These are phyloP conservation scores for Parietichytrium sp. DNA, from an alignment of 108 stramenopile species.

Conservation along the genomic window DNA sequence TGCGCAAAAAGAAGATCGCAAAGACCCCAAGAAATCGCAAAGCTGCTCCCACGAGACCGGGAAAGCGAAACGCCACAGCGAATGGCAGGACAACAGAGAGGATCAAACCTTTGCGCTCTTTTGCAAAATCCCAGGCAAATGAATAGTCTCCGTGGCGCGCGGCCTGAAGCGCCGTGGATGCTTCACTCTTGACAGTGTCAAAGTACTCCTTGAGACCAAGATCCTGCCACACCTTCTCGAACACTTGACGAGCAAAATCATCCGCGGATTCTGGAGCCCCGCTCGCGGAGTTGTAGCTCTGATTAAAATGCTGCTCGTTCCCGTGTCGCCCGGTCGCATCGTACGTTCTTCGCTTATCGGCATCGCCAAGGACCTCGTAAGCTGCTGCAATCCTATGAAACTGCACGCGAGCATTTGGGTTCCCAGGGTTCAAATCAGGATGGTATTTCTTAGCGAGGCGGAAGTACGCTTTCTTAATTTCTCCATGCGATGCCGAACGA, in stretches of 20 bases:
- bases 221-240: constrained; percentile 32
- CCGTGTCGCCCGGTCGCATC: constrained; percentile 36
- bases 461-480: constrained; percentile 50
- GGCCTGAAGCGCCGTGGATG: not conserved
- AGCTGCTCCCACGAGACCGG: not conserved
- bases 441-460: constrained; percentile 40
- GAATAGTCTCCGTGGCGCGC: constrained; percentile 8
- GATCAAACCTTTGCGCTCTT: constrained; percentile 27
- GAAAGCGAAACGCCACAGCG: not conserved
- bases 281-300: not conserved
- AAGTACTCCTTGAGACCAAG: not conserved
- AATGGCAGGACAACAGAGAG: constrained; percentile 4
- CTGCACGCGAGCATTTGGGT: constrained; percentile 17
- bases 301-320: constrained; percentile 2
- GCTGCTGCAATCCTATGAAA: constrained; percentile 44
- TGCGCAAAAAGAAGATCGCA: constrained; percentile 2
- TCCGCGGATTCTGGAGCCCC: not conserved
- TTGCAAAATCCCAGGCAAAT: constrained; percentile 29
- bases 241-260: constrained; percentile 21
- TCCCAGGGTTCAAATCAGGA: constrained; percentile 44
- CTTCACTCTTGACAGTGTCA: not conserved
- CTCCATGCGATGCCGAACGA: constrained; percentile 38
- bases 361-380: constrained; percentile 42
- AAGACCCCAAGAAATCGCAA: not conserved
- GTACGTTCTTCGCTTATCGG: constrained; percentile 33